Base-by-base conservation (phyloP, 495 filamentous ascomycete species). In the Neurospora hispaniola region DNA sequence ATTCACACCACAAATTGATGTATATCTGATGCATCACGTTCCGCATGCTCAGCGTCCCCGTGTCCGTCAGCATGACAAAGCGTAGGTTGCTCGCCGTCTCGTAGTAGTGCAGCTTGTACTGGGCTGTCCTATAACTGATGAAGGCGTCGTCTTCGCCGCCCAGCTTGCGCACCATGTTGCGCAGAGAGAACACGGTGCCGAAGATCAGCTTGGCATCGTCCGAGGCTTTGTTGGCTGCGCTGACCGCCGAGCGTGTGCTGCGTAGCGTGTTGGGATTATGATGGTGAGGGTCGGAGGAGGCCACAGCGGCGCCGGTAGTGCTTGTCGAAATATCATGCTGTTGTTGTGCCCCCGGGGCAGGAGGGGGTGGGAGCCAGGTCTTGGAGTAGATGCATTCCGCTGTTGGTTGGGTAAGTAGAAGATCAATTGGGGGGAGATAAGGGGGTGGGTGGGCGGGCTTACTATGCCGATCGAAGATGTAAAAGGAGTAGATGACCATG, bases 391-490 rank as follows among this genome's bases (percentile, higher is more conserved):
- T 95, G 85, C 96, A 99, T 84, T 98, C 96, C 79, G 96, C 96
- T 85, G 72, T 42, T 41, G 72, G 71, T 27, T 43, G 72, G 31
- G 18, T 20, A 31, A 46, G 23, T 46, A 70, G 54, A 68, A 68
- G 39, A 20, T 7, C 40, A 70, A 70, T 41, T 70, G 40, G 0
- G 31, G 31, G 27, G 69, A 46, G 40, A 16, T 46, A 69, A 43
- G 41, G 39, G 46, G 62, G 35, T 42, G 35, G 35, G 27, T 27
- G 27, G 27, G 40, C 11, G 27, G 72, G 75, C 86, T 78, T 87
- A 98, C 96, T 97, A 81, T 99, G 96, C 75, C 96, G 91, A 82
- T 99, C 96, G 77, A 99, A 99, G 78, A 99, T 97, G 86, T 97
- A 98, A 84, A 98, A 97, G 46, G 94, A 94, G 82, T 97, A 98